These are phyloP conservation scores for Pistacia vera DNA, from an alignment of 345 rosid genomes.

Conservation along the genomic window DNA sequence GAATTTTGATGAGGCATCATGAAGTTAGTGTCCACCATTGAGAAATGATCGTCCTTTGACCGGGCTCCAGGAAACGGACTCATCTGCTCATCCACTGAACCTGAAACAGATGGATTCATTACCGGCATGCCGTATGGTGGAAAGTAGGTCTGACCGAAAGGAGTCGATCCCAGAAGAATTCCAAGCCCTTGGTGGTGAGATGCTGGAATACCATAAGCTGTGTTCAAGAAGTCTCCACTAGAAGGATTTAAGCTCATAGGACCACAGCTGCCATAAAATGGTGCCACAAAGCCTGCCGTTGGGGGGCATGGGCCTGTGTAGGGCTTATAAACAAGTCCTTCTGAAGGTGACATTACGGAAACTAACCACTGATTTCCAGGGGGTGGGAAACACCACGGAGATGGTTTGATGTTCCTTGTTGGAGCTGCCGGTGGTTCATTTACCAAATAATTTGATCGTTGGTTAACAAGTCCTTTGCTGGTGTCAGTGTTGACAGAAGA, in stretches of 20 bases:
- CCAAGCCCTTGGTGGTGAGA: conserved; percentile 33
- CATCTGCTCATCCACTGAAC: conserved; percentile 39
- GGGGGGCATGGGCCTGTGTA: conserved; percentile 69
- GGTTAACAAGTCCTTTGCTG: conserved; percentile 33
- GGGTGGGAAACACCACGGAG: conserved; percentile 51
- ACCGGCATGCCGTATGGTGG: conserved; percentile 44
- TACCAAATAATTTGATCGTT: conserved; percentile 29
- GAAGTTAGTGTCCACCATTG: conserved; percentile 29
- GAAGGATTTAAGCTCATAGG: conserved; percentile 29
- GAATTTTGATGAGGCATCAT: conserved; percentile 31
- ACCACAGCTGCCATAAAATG: conserved; percentile 50
- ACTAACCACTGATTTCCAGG: conserved; percentile 77
- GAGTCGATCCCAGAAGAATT: conserved; percentile 30
- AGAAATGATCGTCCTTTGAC: conserved; percentile 30
- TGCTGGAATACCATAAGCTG: conserved; percentile 41
- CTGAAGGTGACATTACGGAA: conserved; percentile 79
- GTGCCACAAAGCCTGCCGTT: conserved; percentile 47
- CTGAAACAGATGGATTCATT: conserved; percentile 32
- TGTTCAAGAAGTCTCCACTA: conserved; percentile 32
- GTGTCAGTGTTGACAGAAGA: conserved; percentile 33
- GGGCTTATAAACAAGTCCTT: conserved; percentile 86
- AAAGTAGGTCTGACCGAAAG: conserved; percentile 44
- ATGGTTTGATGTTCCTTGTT: conserved; percentile 28
- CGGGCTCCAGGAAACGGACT: conserved; percentile 24
- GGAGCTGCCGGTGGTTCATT: conserved; percentile 21